These are phyloP conservation scores for Cutaneotrichosporon cutaneum DNA, from an alignment of 1,284 basidiomycete genomes.

Conservation along the genomic window DNA sequence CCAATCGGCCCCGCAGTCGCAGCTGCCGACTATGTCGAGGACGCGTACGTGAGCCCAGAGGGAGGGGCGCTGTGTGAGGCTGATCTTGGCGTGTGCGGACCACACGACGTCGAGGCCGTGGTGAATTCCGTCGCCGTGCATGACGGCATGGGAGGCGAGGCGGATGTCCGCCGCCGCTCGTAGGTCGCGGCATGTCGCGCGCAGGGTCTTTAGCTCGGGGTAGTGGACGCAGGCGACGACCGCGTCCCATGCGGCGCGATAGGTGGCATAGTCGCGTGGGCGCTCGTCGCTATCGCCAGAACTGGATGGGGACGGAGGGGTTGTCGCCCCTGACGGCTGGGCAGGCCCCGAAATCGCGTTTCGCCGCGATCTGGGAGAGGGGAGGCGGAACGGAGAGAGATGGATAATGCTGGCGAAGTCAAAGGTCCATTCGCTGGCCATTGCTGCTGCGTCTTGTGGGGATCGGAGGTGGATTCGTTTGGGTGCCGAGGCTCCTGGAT, in stretches of 20 bases:
- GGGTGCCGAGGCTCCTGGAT: too few species aligned
- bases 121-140: background rate
- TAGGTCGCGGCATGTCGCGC: background rate
- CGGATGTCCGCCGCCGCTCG: background rate
- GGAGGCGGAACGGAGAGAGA: too few species aligned
- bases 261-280: background rate
- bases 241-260: background rate
- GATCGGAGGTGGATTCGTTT: too few species aligned
- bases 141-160: background rate
- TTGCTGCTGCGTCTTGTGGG: too few species aligned
- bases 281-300: background rate
- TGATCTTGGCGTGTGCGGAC: background rate
- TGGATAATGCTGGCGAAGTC: too few species aligned
- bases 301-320: too few species aligned
- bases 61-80: background rate
- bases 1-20: background rate
- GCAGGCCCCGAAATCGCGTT: too few species aligned
- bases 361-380: too few species aligned
- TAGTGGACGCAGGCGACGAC: background rate
- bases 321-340: too few species aligned
- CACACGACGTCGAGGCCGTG: background rate
- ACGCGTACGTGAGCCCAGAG: background rate
- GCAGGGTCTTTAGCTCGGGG: background rate
- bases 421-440: too few species aligned
- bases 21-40: background rate